Evolutionary conservation across 177 flowering plant species (phyloP).

Genomic region (Vitis hybrid): DNA sequence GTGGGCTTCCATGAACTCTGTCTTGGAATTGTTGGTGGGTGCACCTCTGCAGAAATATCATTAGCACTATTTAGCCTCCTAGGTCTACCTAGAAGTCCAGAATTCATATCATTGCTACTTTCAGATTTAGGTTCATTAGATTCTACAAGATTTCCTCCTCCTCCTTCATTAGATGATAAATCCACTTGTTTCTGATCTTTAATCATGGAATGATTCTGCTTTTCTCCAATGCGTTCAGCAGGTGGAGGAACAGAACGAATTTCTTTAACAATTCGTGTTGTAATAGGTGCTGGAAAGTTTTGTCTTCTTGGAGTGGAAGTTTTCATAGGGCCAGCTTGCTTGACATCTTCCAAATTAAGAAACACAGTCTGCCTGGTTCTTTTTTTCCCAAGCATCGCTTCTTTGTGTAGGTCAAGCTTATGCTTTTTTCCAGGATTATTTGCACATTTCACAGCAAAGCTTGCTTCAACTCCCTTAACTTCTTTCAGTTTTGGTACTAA

Average conservation of each 20-base stretch:
- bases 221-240: slow-evolving; percentile 59
- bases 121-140: slow-evolving; percentile 60
- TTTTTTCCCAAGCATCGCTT: slow-evolving; percentile 92
- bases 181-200: slow-evolving; percentile 70
- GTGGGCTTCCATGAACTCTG: slow-evolving; percentile 72
- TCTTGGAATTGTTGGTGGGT: slow-evolving; percentile 46
- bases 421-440: slow-evolving; percentile 70
- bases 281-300: slow-evolving; percentile 45
- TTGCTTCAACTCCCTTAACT: slow-evolving; percentile 79
- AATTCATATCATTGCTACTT: slow-evolving; percentile 53
- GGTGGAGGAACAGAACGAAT: slow-evolving; percentile 39
- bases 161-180: slow-evolving; percentile 41
- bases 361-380: slow-evolving; percentile 89
- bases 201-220: slow-evolving; percentile 36
- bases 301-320: slow-evolving; percentile 80
- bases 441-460: slow-evolving; percentile 60
- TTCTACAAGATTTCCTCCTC: slow-evolving; percentile 40
- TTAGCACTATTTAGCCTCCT: slow-evolving; percentile 47
- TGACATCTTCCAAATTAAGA: slow-evolving; percentile 87
- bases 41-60: slow-evolving; percentile 51
- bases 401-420: slow-evolving; percentile 76
- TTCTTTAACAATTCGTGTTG: slow-evolving; percentile 67
- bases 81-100: slow-evolving; percentile 42
- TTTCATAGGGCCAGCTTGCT: slow-evolving; percentile 81
- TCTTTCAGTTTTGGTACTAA: slow-evolving; percentile 49